Conservation (phyloP, 2,329 filamentous ascomycete genomes). For the Penicillium psychrosexuale region DNA sequence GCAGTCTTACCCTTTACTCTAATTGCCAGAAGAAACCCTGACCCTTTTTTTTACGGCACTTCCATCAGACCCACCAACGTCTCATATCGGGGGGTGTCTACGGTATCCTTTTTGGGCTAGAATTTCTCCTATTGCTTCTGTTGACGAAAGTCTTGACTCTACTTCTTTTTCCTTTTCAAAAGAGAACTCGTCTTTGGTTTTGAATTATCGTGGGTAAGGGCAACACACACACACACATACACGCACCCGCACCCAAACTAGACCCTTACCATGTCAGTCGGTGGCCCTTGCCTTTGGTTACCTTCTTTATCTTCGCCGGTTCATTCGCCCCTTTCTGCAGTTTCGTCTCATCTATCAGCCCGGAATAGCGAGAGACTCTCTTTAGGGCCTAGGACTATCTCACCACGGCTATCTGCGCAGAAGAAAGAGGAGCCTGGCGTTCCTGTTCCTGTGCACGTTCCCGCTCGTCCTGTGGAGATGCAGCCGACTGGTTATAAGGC, state of each 20-base stretch:
- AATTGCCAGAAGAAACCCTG: slow-evolving; percentile 24
- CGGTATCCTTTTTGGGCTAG: slow-evolving; percentile 9
- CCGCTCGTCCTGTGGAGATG: slow-evolving; percentile 23
- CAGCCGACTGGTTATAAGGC: slow-evolving; percentile 26
- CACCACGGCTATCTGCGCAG: slow-evolving; percentile 21
- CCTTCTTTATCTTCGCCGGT: slow-evolving; percentile 32
- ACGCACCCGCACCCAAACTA: neutral
- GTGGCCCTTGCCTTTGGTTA: slow-evolving; percentile 37
- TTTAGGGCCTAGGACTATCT: slow-evolving; percentile 19
- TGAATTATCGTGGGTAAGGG: slow-evolving; percentile 4
- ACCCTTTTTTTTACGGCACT: slow-evolving; percentile 21
- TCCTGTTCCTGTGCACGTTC: slow-evolving; percentile 8
- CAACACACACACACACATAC: slow-evolving; percentile 2
- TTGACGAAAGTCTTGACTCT: neutral
- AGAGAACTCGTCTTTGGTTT: slow-evolving; percentile 1
- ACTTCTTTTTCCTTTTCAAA: neutral
- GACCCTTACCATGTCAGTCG: slow-evolving; percentile 36
- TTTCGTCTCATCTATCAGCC: slow-evolving; percentile 28
- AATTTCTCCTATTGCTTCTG: slow-evolving; percentile 6
- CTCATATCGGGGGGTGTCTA: slow-evolving; percentile 21
- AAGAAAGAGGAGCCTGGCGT: slow-evolving; percentile 22
- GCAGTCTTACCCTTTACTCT: slow-evolving; percentile 22
- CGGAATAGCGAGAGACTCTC: slow-evolving; percentile 27
- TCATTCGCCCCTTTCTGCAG: slow-evolving; percentile 30
- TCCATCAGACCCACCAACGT: slow-evolving; percentile 29